These are phyloP conservation scores for Exophiala phaeomuriformis DNA, from an alignment of 2,329 filamentous ascomycete species.

Conservation along the genomic window DNA sequence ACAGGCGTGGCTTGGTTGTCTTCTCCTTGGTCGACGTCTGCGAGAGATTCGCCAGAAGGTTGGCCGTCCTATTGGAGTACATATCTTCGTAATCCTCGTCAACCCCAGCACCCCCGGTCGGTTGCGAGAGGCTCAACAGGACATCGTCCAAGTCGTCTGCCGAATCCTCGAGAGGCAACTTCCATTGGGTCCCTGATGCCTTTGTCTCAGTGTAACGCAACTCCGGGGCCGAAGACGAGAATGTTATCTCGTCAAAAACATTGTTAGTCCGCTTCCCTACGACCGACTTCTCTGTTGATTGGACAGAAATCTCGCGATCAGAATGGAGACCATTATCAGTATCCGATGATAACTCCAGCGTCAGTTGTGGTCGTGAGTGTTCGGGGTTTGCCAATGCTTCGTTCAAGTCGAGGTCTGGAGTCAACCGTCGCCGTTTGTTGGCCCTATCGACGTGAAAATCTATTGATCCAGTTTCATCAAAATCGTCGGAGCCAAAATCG, in stretches of 20 bases:
- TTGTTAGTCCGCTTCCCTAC: background rate
- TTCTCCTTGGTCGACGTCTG: slow-evolving; percentile 11
- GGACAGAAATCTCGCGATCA: background rate
- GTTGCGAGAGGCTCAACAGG: slow-evolving; percentile 20
- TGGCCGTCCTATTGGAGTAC: slow-evolving; percentile 38
- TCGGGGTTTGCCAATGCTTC: background rate
- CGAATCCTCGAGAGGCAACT: slow-evolving; percentile 32
- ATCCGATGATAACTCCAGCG: slow-evolving; percentile 21
- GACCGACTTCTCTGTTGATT: background rate
- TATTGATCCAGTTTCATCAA: slow-evolving; percentile 20
- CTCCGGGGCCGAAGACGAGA: slow-evolving; percentile 37
- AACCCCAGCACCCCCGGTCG: slow-evolving; percentile 21
- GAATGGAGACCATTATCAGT: slow-evolving; percentile 1
- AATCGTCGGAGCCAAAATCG: slow-evolving; percentile 29
- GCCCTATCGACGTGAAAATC: slow-evolving; percentile 22
- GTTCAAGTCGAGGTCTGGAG: slow-evolving; percentile 1
- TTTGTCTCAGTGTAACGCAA: slow-evolving; percentile 9
- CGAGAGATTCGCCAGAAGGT: slow-evolving; percentile 34
- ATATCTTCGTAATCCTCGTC: slow-evolving; percentile 25
- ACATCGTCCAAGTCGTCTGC: slow-evolving; percentile 31
- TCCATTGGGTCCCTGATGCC: background rate
- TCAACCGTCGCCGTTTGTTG: slow-evolving; percentile 31
- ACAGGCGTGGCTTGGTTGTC: slow-evolving; percentile 5
- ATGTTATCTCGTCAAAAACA: slow-evolving; percentile 36
- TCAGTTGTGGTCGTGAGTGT: background rate